Evolutionary conservation across 2,329 filamentous ascomycete species (phyloP).

Genomic region (Pseudogymnoascus sp.): DNA sequence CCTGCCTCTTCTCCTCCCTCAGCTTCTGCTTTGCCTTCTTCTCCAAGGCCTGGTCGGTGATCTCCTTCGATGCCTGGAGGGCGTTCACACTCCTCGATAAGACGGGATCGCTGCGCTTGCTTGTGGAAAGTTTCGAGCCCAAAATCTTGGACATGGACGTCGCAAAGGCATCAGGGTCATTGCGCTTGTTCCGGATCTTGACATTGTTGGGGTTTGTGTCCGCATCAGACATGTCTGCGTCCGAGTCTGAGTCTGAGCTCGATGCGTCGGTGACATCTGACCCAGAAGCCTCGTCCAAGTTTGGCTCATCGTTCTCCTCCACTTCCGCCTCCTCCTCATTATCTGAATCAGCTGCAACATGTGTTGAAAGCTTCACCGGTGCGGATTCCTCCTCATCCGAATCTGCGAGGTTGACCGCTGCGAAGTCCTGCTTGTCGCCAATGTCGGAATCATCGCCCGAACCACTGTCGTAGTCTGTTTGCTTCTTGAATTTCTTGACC

Average conservation of each 20-base stretch:
- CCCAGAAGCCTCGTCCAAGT: constrained; percentile 21
- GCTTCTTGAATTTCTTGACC: constrained; percentile 54
- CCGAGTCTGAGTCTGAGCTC: constrained; percentile 11
- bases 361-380: constrained; percentile 15
- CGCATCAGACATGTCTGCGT: constrained; percentile 28
- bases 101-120: constrained; percentile 83
- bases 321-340: constrained; percentile 26
- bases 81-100: constrained; percentile 73
- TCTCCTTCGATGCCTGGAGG: constrained; percentile 60
- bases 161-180: constrained; percentile 85
- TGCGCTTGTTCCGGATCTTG: constrained; percentile 61
- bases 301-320: constrained; percentile 21
- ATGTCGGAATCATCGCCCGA: constrained; percentile 45
- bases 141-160: constrained; percentile 92
- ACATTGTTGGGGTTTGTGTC: constrained; percentile 36
- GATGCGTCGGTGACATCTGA: constrained; percentile 21
- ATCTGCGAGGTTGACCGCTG: constrained; percentile 41
- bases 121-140: constrained; percentile 73
- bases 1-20: constrained; percentile 69
- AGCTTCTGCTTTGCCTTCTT: constrained; percentile 71
- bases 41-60: constrained; percentile 71
- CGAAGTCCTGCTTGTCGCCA: constrained; percentile 34
- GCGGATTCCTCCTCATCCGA: constrained; percentile 31
- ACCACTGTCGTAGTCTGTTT: constrained; percentile 53
- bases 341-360: constrained; percentile 27